phyloP scores from a whole-genome alignment of 805 yeast species.

The Blastobotrys muscicola region DNA sequence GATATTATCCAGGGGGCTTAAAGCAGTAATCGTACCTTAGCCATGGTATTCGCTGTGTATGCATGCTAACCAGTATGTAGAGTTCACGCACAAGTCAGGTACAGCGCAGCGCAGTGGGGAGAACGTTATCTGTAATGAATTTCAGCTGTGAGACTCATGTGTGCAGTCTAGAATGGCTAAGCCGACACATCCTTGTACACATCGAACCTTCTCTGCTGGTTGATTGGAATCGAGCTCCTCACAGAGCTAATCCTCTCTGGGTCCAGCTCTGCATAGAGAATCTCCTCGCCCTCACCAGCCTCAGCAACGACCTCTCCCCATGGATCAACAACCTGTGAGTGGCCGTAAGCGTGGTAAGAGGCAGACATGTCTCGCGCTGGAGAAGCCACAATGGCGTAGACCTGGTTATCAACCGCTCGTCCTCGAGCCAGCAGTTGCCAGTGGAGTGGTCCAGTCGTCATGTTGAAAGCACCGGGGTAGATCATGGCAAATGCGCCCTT shows the following conservation, averaged over 20 bases:
- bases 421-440: constrained; percentile 76
- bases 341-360: constrained; percentile 80
- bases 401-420: constrained; percentile 83
- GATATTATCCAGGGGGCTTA: too few relatives aligned
- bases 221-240: constrained; percentile 61
- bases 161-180: too few relatives aligned
- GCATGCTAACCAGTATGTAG: too few relatives aligned
- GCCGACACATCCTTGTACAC: constrained; percentile 39
- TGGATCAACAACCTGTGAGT: constrained; percentile 77
- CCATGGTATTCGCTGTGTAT: too few relatives aligned
- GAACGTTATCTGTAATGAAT: too few relatives aligned
- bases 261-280: constrained; percentile 64
- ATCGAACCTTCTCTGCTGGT: constrained; percentile 62
- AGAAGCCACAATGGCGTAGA: constrained; percentile 77
- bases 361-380: constrained; percentile 84
- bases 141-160: too few relatives aligned
- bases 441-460: constrained; percentile 86
- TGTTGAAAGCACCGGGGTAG: constrained; percentile 89
- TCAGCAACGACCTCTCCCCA: constrained; percentile 75
- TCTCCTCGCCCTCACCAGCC: constrained; percentile 72
- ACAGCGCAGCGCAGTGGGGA: too few relatives aligned
- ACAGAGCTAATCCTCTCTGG: constrained; percentile 47
- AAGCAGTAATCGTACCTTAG: too few relatives aligned
- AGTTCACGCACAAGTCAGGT: too few relatives aligned
- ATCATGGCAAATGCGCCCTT: constrained; percentile 71